These are phyloP conservation scores for Coniophora puteana DNA, from an alignment of 1,284 basidiomycete genomes.

Conservation along the genomic window DNA sequence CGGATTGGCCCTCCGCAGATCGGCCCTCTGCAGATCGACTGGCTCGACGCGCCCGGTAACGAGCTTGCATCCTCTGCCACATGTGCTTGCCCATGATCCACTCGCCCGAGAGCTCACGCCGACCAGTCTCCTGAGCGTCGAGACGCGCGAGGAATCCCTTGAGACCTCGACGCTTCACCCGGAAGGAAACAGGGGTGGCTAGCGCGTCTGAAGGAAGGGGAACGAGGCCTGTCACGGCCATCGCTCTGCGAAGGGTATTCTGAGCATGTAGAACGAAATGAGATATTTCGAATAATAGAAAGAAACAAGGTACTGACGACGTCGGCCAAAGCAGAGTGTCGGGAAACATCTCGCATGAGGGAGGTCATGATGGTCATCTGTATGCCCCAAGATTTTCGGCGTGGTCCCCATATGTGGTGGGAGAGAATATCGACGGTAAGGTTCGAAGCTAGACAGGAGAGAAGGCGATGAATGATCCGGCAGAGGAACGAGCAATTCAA, in stretches of 20 bases:
- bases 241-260: conserved; percentile 74
- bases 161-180: conserved; percentile 69
- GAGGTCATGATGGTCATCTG: conserved; percentile 84
- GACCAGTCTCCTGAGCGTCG: conserved; percentile 72
- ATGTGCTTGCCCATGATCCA: conserved; percentile 94
- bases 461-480: neutral
- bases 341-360: conserved; percentile 82
- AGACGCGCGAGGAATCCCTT: conserved; percentile 75
- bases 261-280: conserved; percentile 24
- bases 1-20: conserved; percentile 49
- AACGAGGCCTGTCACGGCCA: conserved; percentile 79
- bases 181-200: conserved; percentile 93
- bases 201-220: conserved; percentile 93
- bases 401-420: conserved; percentile 78
- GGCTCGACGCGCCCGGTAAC: conserved; percentile 58
- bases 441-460: conserved; percentile 53
- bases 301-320: conserved; percentile 49
- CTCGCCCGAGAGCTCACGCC: conserved; percentile 86
- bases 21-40: conserved; percentile 5
- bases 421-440: conserved; percentile 65
- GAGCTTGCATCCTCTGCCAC: conserved; percentile 85
- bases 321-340: conserved; percentile 83
- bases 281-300: conserved; percentile 2
- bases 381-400: conserved; percentile 84
- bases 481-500: neutral